Percentiles rank a stretch among this genome's conserved stretches.
phyloP scores from a whole-genome alignment of 2,329 filamentous ascomycete species.

The Corniculantispora saksenae region DNA sequence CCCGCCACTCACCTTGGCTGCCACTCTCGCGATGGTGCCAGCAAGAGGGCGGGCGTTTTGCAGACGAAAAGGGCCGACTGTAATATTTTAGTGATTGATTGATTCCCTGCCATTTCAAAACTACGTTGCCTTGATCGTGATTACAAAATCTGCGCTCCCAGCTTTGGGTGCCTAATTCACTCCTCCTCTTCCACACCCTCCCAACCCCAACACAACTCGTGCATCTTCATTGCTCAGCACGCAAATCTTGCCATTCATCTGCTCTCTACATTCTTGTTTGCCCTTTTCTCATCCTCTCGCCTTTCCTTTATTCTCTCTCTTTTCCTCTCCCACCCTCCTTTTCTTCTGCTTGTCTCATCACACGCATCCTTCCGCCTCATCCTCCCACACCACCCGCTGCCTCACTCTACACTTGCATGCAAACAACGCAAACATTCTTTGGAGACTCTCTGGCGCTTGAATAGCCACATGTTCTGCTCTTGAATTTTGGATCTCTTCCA shows the following conservation, averaged over 20 bases:
- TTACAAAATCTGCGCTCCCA: neutral
- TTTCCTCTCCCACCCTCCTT: neutral
- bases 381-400: neutral
- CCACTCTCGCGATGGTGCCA: neutral
- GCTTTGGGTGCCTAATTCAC: conserved; percentile 1
- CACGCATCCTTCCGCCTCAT: conserved; percentile 4
- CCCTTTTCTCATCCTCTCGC: neutral
- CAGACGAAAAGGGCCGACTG: conserved; percentile 5
- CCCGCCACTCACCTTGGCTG: conserved; percentile 4
- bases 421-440: conserved; percentile 6
- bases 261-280: neutral
- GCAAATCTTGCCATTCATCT: neutral
- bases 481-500: conserved; percentile 1
- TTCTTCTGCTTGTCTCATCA: conserved; percentile 4
- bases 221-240: conserved; percentile 11
- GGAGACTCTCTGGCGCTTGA: conserved; percentile 5
- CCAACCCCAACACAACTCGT: neutral
- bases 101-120: neutral
- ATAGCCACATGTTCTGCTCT: conserved; percentile 3
- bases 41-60: neutral
- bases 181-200: neutral
- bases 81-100: neutral
- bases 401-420: neutral
- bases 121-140: neutral
- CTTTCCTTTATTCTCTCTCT: neutral